Conservation (phyloP, 148 eudicot species). For the Fagopyrum esculentum region DNA sequence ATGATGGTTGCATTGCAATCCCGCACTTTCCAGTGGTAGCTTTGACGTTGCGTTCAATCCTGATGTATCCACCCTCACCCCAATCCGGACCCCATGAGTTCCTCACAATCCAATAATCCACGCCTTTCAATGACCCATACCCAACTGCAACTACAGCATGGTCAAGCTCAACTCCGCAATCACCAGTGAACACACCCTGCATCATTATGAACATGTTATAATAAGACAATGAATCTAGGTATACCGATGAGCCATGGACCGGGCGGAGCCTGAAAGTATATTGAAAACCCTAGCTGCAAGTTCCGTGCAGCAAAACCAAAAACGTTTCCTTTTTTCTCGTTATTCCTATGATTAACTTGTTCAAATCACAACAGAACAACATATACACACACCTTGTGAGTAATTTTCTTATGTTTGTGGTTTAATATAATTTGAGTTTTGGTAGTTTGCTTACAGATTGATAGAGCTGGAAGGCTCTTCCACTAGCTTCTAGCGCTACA, state of each 20-base stretch:
- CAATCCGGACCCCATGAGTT: slow-evolving; percentile 85
- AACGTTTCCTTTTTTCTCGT: too few species aligned
- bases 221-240: too few species aligned
- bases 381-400: too few species aligned
- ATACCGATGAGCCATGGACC: too few species aligned
- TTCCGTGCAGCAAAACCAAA: too few species aligned
- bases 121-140: slow-evolving; percentile 58
- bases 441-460: slow-evolving; percentile 36
- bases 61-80: slow-evolving; percentile 87
- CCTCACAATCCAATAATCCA: slow-evolving; percentile 83
- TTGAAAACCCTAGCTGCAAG: too few species aligned
- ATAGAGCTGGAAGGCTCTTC: slow-evolving; percentile 66
- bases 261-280: too few species aligned
- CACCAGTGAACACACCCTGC: slow-evolving; percentile 75
- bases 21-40: slow-evolving; percentile 66
- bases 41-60: slow-evolving; percentile 47
- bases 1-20: slow-evolving; percentile 76
- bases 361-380: too few species aligned
- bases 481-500: slow-evolving; percentile 86
- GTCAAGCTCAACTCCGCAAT: slow-evolving; percentile 67
- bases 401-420: not conserved
- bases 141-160: slow-evolving; percentile 94
- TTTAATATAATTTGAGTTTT: not conserved
- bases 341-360: too few species aligned
- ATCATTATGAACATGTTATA: not conserved